A percentile compares a stretch with the other conserved stretches of the same genome.
These are phyloP conservation scores for Parastagonospora nodorum DNA, from an alignment of 2,329 filamentous ascomycete species.

Conservation along the genomic window DNA sequence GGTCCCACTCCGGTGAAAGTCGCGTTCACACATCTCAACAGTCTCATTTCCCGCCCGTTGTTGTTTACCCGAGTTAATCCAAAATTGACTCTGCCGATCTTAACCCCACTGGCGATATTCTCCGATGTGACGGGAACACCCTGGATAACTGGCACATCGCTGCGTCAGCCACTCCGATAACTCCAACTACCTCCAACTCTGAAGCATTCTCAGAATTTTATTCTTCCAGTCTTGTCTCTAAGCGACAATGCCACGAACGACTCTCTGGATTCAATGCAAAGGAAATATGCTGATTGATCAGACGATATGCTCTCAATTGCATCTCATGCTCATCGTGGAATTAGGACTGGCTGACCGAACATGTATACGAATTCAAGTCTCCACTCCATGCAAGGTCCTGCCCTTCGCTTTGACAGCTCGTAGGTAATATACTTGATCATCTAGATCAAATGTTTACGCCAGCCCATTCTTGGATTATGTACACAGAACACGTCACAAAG, in stretches of 20 bases:
- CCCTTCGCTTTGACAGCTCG: neutral
- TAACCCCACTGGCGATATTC: neutral
- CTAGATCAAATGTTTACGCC: neutral
- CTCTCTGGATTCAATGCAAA: too few species aligned
- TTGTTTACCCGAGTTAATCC: constrained; percentile 1
- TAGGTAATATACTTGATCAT: neutral
- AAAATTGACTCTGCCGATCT: constrained; percentile 4
- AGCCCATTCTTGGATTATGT: too few species aligned
- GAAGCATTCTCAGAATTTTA: too few species aligned
- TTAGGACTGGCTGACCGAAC: too few species aligned
- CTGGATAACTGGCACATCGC: neutral
- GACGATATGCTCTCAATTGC: too few species aligned
- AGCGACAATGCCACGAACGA: too few species aligned
- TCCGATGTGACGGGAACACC: constrained; percentile 1
- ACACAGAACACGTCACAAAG: too few species aligned
- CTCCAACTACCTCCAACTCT: neutral
- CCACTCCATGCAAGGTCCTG: neutral
- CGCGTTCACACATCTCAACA: neutral
- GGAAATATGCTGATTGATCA: too few species aligned
- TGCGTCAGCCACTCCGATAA: neutral
- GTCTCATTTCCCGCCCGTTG: neutral
- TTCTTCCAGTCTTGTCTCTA: too few species aligned
- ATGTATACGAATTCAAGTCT: too few species aligned
- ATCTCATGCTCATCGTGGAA: too few species aligned
- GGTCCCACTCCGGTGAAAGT: neutral